phyloP scores from a whole-genome alignment of 2,329 filamentous ascomycete genomes.

The Xylaria multiplex region DNA sequence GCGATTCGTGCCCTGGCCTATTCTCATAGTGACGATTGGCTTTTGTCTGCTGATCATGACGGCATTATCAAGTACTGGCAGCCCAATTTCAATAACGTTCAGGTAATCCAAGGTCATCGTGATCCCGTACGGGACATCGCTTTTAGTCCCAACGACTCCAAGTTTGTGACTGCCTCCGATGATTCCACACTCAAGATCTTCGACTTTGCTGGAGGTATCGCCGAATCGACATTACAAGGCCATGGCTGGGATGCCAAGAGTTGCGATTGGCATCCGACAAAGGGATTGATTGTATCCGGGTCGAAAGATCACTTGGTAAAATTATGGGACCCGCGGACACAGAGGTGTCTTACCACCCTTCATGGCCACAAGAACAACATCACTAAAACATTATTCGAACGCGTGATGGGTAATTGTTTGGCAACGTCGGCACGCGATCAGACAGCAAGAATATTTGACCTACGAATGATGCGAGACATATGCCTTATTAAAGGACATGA shows the following conservation, averaged over 20 bases:
- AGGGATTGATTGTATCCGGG: conserved; percentile 92
- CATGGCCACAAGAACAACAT: conserved; percentile 98
- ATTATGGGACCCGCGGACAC: conserved; percentile 95
- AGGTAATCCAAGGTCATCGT: conserved; percentile 89
- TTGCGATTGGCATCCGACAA: conserved; percentile 97
- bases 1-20: conserved; percentile 86
- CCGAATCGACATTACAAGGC: conserved; percentile 86
- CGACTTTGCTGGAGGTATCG: conserved; percentile 87
- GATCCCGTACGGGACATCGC: conserved; percentile 91
- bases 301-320: conserved; percentile 98
- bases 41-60: conserved; percentile 94
- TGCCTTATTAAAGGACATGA: conserved; percentile 93
- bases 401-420: conserved; percentile 82
- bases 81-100: conserved; percentile 98
- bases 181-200: conserved; percentile 95
- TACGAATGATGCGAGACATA: conserved; percentile 98
- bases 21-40: conserved; percentile 96
- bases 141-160: conserved; percentile 92
- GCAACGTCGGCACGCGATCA: conserved; percentile 94
- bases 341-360: conserved; percentile 89
- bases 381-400: conserved; percentile 90
- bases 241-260: conserved; percentile 98
- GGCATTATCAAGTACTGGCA: conserved; percentile 99
- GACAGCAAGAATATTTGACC: conserved; percentile 90
- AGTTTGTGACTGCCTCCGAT: conserved; percentile 96